Evolutionary conservation across 2,329 filamentous ascomycete species (phyloP), one percentile per base, ranked within the genome.

Genomic region (Triangularia setosa): DNA sequence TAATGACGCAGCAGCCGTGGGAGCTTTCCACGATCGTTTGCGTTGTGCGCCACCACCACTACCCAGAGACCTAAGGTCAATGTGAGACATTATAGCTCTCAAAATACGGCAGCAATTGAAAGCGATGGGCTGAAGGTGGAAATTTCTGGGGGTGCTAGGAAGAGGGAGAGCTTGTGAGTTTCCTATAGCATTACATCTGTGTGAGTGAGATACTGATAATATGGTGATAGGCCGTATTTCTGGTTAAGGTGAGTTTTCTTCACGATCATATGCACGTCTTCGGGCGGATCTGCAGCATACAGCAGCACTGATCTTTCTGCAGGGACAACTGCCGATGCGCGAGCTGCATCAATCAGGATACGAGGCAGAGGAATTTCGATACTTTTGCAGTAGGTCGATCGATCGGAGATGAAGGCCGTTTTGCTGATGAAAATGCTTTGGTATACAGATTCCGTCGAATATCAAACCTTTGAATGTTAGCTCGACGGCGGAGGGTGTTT

Each of bases 321-420:
- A 88, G 90, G 67, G 90, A 93, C 70, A 90, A 91, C 71, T 93
- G 90, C 72, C 88, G 87, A 64, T 93, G 90, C 72, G 70, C 75
- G 1, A 74, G 79, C 65, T 93, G 90, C 72, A 81, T 90, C 24
- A 88, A 92, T 74, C 84, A 84, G 63, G 84, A 87, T 66, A 93
- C 90, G 4, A 86, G 82, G 74, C 90, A 93, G 75, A 80, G 89
- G 25, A 83, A 84, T 59, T 80, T 90, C 62, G 83, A 92, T 71
- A 91, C 87, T 0, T 91, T 91, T 70, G 80, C 83, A 63, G 86
- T 90, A 73, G 69, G 79, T 48, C n/a, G 3, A 18, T 21, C 9
- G 40, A 48, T 48, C 16, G 40, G n/a, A 9, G n/a, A 9, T 3
- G 40, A 14, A 33, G 9, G 4, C 14, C 6, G n/a, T 21, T 48